Percentiles rank a stretch among this genome's conserved stretches.
Evolutionary conservation across 257 asterid species (phyloP).

Genomic region (Przewalskia tangutica): DNA sequence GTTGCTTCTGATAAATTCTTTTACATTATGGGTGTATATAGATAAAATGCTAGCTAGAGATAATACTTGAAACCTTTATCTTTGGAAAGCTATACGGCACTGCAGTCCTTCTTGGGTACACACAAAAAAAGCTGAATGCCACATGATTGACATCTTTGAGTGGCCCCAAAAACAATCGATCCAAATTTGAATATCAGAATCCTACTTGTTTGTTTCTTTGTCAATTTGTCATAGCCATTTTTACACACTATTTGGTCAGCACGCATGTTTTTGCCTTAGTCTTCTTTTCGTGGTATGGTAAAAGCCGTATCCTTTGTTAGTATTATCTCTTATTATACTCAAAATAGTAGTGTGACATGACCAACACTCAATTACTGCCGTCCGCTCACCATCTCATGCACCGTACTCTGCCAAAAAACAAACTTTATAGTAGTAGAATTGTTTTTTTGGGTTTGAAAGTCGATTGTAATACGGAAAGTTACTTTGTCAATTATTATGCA

Average conservation of each 20-base stretch:
- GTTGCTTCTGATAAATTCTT: no score
- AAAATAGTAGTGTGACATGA: conserved; percentile 1
- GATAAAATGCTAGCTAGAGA: no score
- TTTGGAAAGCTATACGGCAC: not conserved
- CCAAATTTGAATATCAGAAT: conserved; percentile 9
- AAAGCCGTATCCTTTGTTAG: conserved; percentile 22
- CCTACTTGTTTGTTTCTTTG: conserved; percentile 5
- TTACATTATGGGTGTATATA: no score
- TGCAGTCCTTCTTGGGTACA: conserved; percentile 9
- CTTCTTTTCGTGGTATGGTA: conserved; percentile 21
- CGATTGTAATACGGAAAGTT: conserved; percentile 9
- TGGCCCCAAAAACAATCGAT: not conserved
- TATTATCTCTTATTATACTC: not conserved
- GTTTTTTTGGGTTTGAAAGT: conserved; percentile 1
- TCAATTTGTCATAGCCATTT: not conserved
- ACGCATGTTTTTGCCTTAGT: conserved; percentile 15
- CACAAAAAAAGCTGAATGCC: conserved; percentile 21
- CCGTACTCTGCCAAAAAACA: not conserved
- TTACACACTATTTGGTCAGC: conserved; percentile 13
- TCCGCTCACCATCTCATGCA: conserved; percentile 10
- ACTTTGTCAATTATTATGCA: not conserved
- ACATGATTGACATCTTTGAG: conserved; percentile 58
- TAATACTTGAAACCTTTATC: not conserved
- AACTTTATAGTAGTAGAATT: not conserved
- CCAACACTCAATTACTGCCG: conserved; percentile 11